Evolutionary conservation across 257 asterid species (phyloP).

Genomic region (Verbascum thapsus): DNA sequence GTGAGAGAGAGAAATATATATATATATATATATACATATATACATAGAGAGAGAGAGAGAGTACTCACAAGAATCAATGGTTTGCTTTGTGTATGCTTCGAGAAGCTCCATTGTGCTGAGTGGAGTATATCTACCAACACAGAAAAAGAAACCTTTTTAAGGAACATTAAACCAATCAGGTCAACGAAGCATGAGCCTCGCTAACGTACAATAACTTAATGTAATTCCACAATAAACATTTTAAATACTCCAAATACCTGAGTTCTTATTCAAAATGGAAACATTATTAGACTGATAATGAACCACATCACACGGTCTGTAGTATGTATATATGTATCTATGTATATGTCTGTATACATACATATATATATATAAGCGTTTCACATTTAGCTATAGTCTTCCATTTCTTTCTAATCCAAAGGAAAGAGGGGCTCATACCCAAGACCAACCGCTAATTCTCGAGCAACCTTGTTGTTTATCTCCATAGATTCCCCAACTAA

Average conservation of each 20-base stretch:
- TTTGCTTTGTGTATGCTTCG: constrained; percentile 67
- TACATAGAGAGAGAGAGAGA: constrained; percentile 26
- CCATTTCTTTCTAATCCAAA: constrained; percentile 10
- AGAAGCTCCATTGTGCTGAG: constrained; percentile 80
- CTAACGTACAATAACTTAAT: background rate
- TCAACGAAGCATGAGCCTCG: constrained; percentile 12
- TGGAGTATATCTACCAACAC: constrained; percentile 75
- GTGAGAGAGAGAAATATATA: constrained; percentile 3
- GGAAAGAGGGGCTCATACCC: constrained; percentile 55
- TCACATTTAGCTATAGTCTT: background rate
- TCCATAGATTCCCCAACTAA: constrained; percentile 92
- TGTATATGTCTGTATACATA: no score
- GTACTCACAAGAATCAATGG: constrained; percentile 72
- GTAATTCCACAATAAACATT: constrained; percentile 1
- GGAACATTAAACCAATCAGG: constrained; percentile 19
- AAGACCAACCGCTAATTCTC: constrained; percentile 87
- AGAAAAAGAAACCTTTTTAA: constrained; percentile 23
- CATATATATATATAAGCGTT: background rate
- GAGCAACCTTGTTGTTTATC: constrained; percentile 76
- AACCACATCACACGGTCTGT: no score
- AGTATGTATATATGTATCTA: no score
- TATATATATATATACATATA: no score
- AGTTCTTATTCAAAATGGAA: background rate
- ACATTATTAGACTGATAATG: background rate
- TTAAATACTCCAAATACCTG: constrained; percentile 8